A percentile compares a stretch with the other conserved stretches of the same genome.
Conservation (phyloP, 2,329 filamentous ascomycete species). For the Monosporascus sp. region DNA sequence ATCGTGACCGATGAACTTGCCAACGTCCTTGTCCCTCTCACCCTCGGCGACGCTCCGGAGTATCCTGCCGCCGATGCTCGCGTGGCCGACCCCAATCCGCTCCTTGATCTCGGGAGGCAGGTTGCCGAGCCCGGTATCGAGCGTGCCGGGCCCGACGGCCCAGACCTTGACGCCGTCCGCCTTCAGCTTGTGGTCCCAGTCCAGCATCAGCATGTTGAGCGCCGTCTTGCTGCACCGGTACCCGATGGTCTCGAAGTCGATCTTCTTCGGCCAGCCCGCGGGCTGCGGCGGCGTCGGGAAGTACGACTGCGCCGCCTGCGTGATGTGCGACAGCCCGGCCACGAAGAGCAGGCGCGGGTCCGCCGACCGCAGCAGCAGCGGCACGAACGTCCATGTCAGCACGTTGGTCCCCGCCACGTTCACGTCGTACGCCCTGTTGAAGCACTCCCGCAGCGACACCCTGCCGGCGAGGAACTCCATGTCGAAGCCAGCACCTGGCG, state of each 20-base stretch:
- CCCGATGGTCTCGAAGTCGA: conserved; percentile 9
- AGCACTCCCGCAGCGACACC: conserved; percentile 32
- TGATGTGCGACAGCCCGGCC: conserved; percentile 37
- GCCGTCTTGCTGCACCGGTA: conserved; percentile 38
- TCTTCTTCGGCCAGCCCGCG: conserved; percentile 36
- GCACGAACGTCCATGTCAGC: conserved; percentile 33
- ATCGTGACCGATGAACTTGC: no score
- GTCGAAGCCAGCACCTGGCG: conserved; percentile 39
- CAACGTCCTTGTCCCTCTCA: no score
- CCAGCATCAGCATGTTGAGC: conserved; percentile 44
- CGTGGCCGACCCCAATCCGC: no score
- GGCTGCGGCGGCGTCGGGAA: conserved; percentile 19
- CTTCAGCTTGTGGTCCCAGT: conserved; percentile 36
- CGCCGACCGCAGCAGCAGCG: conserved; percentile 39
- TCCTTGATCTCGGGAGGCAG: no score
- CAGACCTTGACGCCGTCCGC: conserved; percentile 47
- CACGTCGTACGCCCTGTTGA: conserved; percentile 42
- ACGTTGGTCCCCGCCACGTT: conserved; percentile 45
- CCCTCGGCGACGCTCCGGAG: no score
- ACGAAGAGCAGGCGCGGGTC: conserved; percentile 46
- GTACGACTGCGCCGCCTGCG: conserved; percentile 22
- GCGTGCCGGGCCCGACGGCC: conserved; percentile 40
- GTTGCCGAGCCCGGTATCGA: conserved; percentile 40
- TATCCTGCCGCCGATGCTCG: no score
- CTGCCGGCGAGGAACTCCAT: conserved; percentile 18